Conservation (phyloP, 2,329 filamentous ascomycete genomes). For the Colletotrichum chrysophilum region DNA sequence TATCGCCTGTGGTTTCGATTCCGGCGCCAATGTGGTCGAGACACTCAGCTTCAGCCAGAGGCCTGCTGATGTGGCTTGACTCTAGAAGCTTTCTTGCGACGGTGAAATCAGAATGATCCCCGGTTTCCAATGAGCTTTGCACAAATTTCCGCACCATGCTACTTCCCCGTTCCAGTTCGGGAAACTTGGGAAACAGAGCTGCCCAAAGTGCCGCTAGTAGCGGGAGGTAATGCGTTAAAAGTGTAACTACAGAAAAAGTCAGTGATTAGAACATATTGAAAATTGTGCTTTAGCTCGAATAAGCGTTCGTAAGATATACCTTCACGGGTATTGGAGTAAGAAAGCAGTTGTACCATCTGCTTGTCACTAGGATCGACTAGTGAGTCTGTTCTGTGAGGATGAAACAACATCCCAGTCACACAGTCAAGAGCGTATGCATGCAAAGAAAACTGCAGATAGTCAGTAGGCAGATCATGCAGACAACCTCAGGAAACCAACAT, state of each 20-base stretch:
- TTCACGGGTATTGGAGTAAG: background rate
- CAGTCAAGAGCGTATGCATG: background rate
- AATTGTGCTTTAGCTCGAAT: too few relatives aligned
- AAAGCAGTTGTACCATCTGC: background rate
- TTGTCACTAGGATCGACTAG: background rate
- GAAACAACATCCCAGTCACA: background rate
- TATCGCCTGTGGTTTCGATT: constrained; percentile 31
- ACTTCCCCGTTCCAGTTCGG: background rate
- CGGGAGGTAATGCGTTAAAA: background rate
- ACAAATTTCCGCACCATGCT: background rate
- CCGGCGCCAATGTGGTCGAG: constrained; percentile 32
- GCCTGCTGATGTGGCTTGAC: background rate
- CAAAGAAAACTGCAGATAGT: background rate
- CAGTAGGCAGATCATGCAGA: background rate
- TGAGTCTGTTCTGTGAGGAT: background rate
- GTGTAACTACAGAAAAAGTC: background rate
- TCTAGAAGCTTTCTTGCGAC: background rate
- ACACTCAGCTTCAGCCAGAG: background rate
- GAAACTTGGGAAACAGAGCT: background rate
- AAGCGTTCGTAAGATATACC: background rate
- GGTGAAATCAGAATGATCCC: background rate
- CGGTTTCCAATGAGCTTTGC: background rate
- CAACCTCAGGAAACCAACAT: background rate
- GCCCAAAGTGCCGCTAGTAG: background rate
- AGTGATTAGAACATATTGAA: background rate